Evolutionary conservation across 257 asterid species (phyloP).

Genomic region (Solanum peruvianum): DNA sequence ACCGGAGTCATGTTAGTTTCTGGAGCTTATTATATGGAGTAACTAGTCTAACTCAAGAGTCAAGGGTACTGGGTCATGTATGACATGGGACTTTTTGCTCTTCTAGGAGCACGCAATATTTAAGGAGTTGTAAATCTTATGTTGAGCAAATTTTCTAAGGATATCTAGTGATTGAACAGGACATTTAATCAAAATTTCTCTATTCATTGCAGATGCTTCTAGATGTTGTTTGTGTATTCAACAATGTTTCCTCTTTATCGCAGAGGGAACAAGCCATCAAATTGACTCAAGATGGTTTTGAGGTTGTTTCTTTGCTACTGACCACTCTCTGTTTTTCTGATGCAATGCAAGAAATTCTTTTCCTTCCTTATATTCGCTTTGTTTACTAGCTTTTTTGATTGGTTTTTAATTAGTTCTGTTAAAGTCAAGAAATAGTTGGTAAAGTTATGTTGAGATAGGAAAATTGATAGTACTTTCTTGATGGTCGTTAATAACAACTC

Average conservation of each 20-base stretch:
- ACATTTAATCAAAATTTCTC: not conserved
- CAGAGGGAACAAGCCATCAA: slow-evolving; percentile 63
- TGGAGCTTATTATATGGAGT: not conserved
- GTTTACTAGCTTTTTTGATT: not conserved
- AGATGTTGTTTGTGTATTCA: slow-evolving; percentile 58
- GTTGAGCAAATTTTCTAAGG: not conserved
- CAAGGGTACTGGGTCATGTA: not conserved
- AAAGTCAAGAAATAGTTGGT: not conserved
- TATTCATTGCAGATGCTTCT: slow-evolving; percentile 50
- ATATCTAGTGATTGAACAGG: not conserved
- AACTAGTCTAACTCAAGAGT: not conserved
- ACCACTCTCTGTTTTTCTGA: not conserved
- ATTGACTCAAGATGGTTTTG: slow-evolving; percentile 60
- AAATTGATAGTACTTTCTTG: not conserved
- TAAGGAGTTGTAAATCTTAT: not conserved
- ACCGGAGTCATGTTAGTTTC: not conserved
- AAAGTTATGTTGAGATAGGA: not conserved
- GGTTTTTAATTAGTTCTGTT: not conserved
- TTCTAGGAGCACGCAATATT: not conserved
- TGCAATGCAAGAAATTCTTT: not conserved
- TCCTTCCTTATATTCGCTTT: not conserved
- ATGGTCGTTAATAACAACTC: not conserved
- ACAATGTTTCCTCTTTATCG: slow-evolving; percentile 49
- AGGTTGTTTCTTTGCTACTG: slow-evolving; percentile 31
- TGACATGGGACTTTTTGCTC: not conserved